Evolutionary conservation across 352 stramenopile genomes (phyloP), one percentile per base, ranked within the genome.

Genomic region (Pythium aristosporum): DNA sequence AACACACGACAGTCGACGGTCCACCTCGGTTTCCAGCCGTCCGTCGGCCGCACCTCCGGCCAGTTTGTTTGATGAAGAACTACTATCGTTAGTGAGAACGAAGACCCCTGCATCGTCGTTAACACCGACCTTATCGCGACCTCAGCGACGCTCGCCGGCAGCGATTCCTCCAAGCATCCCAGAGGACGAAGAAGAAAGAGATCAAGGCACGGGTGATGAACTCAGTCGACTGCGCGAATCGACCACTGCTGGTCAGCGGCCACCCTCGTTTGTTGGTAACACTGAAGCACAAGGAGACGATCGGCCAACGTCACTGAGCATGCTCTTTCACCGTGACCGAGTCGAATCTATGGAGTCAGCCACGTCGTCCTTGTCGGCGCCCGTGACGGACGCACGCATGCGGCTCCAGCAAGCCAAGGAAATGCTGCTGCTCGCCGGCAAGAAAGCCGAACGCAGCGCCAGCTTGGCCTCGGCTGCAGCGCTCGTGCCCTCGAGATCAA

Each of bases 391-490:
- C 57, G 79, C 82, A 12, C 66, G 85, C 5, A 43, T 87, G 41
- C 79, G 82, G 20, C 74, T 91, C 25, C 80, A 91, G 57, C 79
- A 92, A 66, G 82, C 76, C 16, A 90, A 87, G 54, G 81, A 89
- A 59, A 87, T 90, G 79, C 64, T 92, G 46, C 64, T 86, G 63
- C 61, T 90, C 6, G 82, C 80, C 43, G 82, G 80, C 1, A 89
- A 85, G 50, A 77, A 75, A 68, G 74, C 79, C 6, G 68, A 73
- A 42, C 67, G 74, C 16, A 77, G 47, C 15, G 57, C 71, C 18
- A 87, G 65, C 36, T 69, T 87, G 15, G 56, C 78, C 23, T 76
- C 53, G 0, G 60, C 41, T 0, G 83, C 79, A 42, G 60, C 66
- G 4, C 41, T 71, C 13, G 52, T 64, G 12, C 71, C 72, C 12